phyloP scores from a whole-genome alignment of 1,284 basidiomycete genomes.

The Coriolopsis trogii region DNA sequence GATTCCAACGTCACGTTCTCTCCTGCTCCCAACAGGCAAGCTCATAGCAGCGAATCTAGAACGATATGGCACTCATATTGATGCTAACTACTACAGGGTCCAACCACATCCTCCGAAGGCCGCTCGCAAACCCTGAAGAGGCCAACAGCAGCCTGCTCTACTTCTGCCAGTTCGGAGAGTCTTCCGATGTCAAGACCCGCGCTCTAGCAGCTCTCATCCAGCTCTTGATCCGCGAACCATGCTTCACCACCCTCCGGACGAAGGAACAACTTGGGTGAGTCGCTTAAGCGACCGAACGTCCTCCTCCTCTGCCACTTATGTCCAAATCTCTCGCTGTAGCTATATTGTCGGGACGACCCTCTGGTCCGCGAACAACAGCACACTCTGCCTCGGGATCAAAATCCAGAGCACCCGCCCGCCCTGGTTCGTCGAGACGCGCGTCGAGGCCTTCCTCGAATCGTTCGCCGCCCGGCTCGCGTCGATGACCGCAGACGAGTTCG shows the following conservation, averaged over 20 bases:
- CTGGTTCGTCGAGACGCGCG: slow-evolving; percentile 30
- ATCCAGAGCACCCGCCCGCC: slow-evolving; percentile 33
- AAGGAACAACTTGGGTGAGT: slow-evolving; percentile 35
- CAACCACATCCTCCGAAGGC: slow-evolving; percentile 25
- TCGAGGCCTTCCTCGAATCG: slow-evolving; percentile 30
- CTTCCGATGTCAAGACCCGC: slow-evolving; percentile 24
- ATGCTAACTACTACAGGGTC: slow-evolving; percentile 17
- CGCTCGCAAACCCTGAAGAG: slow-evolving; percentile 30
- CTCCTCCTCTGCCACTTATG: no score
- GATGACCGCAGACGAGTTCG: slow-evolving; percentile 25
- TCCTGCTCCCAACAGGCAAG: slow-evolving; percentile 29
- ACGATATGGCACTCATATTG: not conserved
- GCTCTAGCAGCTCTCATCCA: slow-evolving; percentile 26
- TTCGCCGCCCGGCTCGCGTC: slow-evolving; percentile 25
- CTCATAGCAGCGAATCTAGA: not conserved
- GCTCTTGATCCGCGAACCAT: slow-evolving; percentile 32
- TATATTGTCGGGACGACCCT: slow-evolving; percentile 29
- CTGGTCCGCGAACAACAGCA: slow-evolving; percentile 27
- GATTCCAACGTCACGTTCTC: slow-evolving; percentile 24
- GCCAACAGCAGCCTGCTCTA: slow-evolving; percentile 31
- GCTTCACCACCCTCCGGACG: slow-evolving; percentile 33
- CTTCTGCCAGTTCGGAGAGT: slow-evolving; percentile 34
- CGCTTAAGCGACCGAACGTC: not conserved
- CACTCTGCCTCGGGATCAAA: slow-evolving; percentile 29
- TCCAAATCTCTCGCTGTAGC: no score